Evolutionary conservation across 192 early-diverging fungal species (phyloP), one percentile per base, ranked within the genome.

Genomic region (Bifiguratus adelaidae): DNA sequence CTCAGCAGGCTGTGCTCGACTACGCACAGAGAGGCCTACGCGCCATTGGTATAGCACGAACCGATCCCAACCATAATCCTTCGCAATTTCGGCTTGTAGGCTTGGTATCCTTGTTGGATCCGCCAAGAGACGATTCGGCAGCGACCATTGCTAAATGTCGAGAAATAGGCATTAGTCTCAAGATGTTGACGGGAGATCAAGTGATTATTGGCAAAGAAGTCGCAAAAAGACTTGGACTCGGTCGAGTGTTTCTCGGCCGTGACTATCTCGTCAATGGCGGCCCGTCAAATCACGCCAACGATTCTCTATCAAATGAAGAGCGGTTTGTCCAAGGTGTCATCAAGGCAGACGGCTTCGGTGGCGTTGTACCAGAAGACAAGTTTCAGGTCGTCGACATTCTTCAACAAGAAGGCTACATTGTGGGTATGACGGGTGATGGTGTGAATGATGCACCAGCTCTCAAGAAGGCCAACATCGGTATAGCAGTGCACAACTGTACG

Each of bases 291-390:
- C n/a, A n/a, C n/a, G 70, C 82, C 12, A 65, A 71, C 47, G 78
- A 74, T 41, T 68, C 70, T 19, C n/a, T n/a, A n/a, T n/a, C n/a
- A n/a, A n/a, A n/a, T n/a, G 92, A 96, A 54, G 85, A 85, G 46
- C 82, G 83, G 56, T 67, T 93, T 13, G 88, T 84, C 36, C 78
- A 88, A 60, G 82, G 89, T 58, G 81, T 81, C 50, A 68, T 78
- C 36, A 84, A 88, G 44, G 86, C 87, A 12, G 93, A 97, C 66
- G 93, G 93, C 43, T 97, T 97, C 67, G 93, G 90, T 13, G 89
- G 94, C 60, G 93, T 97, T 25, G 93, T 92, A 68, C 93, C 93
- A 42, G 93, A 97, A 64, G 91, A 97, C 85, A 97, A 97, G 68
- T 93, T 89, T 72, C 76, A 82, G 25, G 91, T 97, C n/a, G 93